Evolutionary conservation across 1,139 yeast species (phyloP).

Genomic region (Scheffersomyces lignicola): DNA sequence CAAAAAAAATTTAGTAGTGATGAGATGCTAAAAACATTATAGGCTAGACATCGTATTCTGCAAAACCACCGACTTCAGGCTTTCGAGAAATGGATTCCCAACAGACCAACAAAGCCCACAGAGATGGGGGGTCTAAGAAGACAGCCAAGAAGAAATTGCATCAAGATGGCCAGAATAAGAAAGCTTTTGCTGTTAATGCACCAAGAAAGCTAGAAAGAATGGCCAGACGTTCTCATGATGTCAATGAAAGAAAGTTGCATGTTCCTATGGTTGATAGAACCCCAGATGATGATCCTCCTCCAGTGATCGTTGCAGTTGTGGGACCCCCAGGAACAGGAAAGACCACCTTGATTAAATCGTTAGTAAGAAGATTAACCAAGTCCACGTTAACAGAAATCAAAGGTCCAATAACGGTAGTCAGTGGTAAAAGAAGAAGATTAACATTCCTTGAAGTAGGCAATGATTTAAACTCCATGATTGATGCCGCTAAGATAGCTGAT

Average conservation of each 20-base stretch:
- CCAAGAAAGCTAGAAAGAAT: constrained; percentile 85
- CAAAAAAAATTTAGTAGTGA: constrained; percentile 1
- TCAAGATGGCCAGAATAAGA: constrained; percentile 87
- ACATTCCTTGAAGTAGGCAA: constrained; percentile 93
- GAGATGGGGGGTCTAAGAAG: constrained; percentile 55
- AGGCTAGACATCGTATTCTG: not conserved
- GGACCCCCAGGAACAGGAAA: constrained; percentile 99
- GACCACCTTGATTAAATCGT: constrained; percentile 85
- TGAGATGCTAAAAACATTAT: constrained; percentile 5
- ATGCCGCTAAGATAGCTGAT: constrained; percentile 94
- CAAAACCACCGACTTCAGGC: not conserved
- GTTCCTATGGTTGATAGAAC: constrained; percentile 98
- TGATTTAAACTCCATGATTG: constrained; percentile 94
- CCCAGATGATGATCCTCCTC: constrained; percentile 97
- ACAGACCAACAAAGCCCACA: constrained; percentile 60
- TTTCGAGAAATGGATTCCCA: constrained; percentile 21
- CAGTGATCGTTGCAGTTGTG: constrained; percentile 92
- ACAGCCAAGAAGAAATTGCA: constrained; percentile 86
- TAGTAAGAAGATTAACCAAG: constrained; percentile 87
- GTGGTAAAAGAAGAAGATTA: constrained; percentile 90
- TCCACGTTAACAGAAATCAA: constrained; percentile 81
- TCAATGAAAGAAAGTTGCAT: constrained; percentile 82
- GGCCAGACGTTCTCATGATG: constrained; percentile 85
- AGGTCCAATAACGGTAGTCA: constrained; percentile 97
- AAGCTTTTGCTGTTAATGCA: constrained; percentile 92